Evolutionary conservation across 305 asterid species (phyloP), one percentile per base, ranked within the genome.

Genomic region (Coffea humblotiana): DNA sequence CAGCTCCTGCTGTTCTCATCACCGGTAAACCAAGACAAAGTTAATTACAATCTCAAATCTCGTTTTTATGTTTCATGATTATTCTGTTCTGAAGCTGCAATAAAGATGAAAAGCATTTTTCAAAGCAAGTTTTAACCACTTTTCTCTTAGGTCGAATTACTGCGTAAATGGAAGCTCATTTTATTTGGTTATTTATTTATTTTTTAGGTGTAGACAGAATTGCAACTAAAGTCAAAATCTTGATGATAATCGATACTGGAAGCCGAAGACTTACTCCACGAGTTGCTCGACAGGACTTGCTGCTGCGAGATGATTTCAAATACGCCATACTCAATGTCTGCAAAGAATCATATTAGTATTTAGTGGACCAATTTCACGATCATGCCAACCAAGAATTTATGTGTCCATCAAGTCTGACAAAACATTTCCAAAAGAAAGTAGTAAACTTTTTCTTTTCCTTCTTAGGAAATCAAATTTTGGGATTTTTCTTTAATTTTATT

Each of bases 251-350:
- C 23, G 48, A 27, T 2, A n/a, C 14, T 60, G 3, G 25, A 21
- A n/a, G 29, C 16, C 27, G 37, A 77, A 25, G 52, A 27, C 49
- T 27, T 81, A 80, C 87, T 80, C 63, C 66, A 35, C 61, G 71
- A 32, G 29, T 60, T 70, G 72, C 25, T 65, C 75, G 77, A 37
- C 71, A 37, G 52, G 77, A 54, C 70, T 74, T 83, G 77, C 61
- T 83, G 77, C 61, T 49, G 52, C 76, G 61, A 66, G 82, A 67
- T 49, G 87, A 76, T 58, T 79, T 76, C 78, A 61, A 54, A 48
- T 72, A 79, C 5, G 85, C 75, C 75, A 79, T 66, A 47, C 80
- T 82, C 77, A 84, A 76, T 65, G 85, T 82, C 87, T 84, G 83
- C 83, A 75, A 75, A 23, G 18, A 51, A 45, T 47, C 3, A n/a